phyloP scores from a whole-genome alignment of 2,329 filamentous ascomycete species.

The Blastomyces emzantsi region DNA sequence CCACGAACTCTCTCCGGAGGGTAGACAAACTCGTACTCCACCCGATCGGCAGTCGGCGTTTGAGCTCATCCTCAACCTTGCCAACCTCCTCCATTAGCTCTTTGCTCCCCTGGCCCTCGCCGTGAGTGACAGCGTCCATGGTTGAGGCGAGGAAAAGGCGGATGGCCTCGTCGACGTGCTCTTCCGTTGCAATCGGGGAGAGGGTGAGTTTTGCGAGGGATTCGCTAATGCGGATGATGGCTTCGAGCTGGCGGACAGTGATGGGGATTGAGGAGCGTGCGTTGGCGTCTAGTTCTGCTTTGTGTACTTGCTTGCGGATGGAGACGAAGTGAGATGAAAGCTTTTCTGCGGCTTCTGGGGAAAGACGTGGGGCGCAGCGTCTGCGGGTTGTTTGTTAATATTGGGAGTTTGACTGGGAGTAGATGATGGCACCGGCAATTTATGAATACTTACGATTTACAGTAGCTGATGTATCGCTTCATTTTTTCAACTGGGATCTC shows the following conservation, averaged over 20 bases:
- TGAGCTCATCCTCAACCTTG: constrained; percentile 81
- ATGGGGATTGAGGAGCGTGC: constrained; percentile 90
- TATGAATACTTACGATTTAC: constrained; percentile 64
- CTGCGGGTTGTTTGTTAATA: constrained; percentile 36
- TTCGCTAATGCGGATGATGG: constrained; percentile 94
- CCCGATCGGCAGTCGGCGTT: constrained; percentile 79
- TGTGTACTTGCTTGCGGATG: constrained; percentile 88
- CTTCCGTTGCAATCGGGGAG: constrained; percentile 75
- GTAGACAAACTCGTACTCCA: constrained; percentile 90
- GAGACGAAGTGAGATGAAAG: constrained; percentile 95
- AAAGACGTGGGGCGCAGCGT: constrained; percentile 85
- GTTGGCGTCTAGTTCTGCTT: constrained; percentile 81
- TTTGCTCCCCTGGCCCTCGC: constrained; percentile 69
- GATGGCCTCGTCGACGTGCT: constrained; percentile 95
- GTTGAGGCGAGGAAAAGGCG: constrained; percentile 91
- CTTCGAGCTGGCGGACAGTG: constrained; percentile 92
- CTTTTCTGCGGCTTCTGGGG: constrained; percentile 85
- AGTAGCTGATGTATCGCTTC: constrained; percentile 95
- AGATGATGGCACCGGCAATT: constrained; percentile 13
- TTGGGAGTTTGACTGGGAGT: constrained; percentile 24
- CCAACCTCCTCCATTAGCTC: constrained; percentile 85
- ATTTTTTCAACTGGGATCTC: constrained; percentile 95
- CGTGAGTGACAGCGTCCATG: constrained; percentile 95
- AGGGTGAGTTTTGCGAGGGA: constrained; percentile 86
- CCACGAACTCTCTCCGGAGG: constrained; percentile 80